Percentiles rank a stretch among this genome's conserved stretches.
These are phyloP conservation scores for Mayamaea pseudoterrestris DNA, from an alignment of 108 stramenopile species.

Conservation along the genomic window DNA sequence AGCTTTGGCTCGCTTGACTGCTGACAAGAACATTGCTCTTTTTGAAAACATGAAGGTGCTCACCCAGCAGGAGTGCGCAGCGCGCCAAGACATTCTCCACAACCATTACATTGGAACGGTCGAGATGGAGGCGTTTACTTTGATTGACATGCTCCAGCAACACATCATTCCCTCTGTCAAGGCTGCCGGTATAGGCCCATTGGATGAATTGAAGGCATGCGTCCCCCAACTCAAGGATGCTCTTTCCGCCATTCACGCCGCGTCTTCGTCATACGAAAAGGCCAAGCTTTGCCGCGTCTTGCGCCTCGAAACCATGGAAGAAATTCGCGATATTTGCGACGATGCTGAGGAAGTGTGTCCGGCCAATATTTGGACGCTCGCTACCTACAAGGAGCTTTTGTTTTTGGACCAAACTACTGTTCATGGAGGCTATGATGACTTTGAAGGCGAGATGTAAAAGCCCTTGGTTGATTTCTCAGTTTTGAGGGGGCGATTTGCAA, in stretches of 20 bases:
- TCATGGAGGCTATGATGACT: conserved; percentile 16
- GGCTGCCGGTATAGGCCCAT: conserved; percentile 52
- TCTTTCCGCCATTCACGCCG: conserved; percentile 41
- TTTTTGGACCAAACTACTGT: conserved; percentile 72
- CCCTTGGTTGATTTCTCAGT: too few species aligned
- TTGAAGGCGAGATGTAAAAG: too few species aligned
- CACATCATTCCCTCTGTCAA: conserved; percentile 85
- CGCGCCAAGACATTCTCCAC: conserved; percentile 80
- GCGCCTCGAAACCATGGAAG: conserved; percentile 89
- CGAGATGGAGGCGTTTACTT: conserved; percentile 81
- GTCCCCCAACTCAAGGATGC: conserved; percentile 53
- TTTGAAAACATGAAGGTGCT: conserved; percentile 89
- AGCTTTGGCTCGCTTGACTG: conserved; percentile 65
- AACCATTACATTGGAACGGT: conserved; percentile 91
- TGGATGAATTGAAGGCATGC: conserved; percentile 56
- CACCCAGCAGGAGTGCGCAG: conserved; percentile 66
- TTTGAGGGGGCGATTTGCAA: too few species aligned
- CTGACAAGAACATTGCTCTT: conserved; percentile 79
- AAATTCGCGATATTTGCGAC: conserved; percentile 81
- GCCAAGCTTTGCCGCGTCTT: conserved; percentile 70
- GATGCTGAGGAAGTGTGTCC: conserved; percentile 84
- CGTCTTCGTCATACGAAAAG: conserved; percentile 46
- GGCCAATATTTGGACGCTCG: conserved; percentile 83
- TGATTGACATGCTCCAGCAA: conserved; percentile 93
- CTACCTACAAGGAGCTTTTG: conserved; percentile 92